Evolutionary conservation across 2,329 filamentous ascomycete genomes (phyloP), one percentile per base, ranked within the genome.

Genomic region (Penicillium crustosum): DNA sequence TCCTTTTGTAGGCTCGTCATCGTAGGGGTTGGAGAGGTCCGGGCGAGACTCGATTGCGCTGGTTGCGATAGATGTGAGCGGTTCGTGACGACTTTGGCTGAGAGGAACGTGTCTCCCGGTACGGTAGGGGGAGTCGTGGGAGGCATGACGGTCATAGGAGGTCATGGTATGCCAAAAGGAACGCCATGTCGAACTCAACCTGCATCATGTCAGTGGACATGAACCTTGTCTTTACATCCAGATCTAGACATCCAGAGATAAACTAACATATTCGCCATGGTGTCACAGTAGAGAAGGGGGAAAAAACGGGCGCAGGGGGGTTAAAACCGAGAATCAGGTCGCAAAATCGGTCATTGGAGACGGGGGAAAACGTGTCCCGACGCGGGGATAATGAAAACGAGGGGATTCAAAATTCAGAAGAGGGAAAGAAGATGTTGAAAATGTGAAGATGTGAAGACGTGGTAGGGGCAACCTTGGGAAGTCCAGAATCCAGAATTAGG

Each of bases 151-250:
- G 80, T 87, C 83, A 70, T 87, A 83, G 63, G 86, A 88, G 73
- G 86, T 89, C 83, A 89, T 94, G 67, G 89, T 86, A 82, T 97
- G 94, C 94, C 94, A 99, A 80, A 99, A 93, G 61, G 89, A 90
- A 78, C 89, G 89, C 78, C 94, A 89, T 77, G 89, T 86, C 68
- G 83, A 83, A 68, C 86, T 83, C 71, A 93, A 76, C 70, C 88
- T 88, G 66, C 42, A 56, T 53, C 48, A 60, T 12, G 51, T 55
- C 39, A 61, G 57, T 49, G 23, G 57, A 36, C 48, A 35, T 44
- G 29, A 41, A 58, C 13, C 42, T 48, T 48, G 36, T 13, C 31
- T 25, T 41, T 35, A 35, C 15, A 39, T 17, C 17, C 13, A 36
- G 35, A 27, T 35, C 21, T 36, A 43, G 42, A 42, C n/a, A 39